phyloP scores from a whole-genome alignment of 116 monocot species.

The Posidonia oceanica region DNA sequence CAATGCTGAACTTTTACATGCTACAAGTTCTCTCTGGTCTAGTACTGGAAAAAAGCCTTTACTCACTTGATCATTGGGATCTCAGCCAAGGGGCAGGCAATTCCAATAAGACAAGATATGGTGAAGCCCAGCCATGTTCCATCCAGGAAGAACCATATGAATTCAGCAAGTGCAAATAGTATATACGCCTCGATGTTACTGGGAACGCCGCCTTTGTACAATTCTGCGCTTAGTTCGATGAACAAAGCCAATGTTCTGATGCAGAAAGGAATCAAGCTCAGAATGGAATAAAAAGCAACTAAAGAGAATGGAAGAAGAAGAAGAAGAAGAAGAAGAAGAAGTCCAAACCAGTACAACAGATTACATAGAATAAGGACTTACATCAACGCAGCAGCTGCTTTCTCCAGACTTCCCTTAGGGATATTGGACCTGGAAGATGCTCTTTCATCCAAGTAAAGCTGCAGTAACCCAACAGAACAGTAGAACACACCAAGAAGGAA shows the following conservation, averaged over 20 bases:
- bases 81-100: conserved; percentile 57
- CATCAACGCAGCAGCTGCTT: conserved; percentile 39
- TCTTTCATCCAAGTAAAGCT: conserved; percentile 50
- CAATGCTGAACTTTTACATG: too few species aligned
- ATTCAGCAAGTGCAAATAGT: conserved; percentile 54
- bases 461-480: conserved; percentile 51
- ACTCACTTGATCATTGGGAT: conserved; percentile 63
- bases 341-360: not conserved
- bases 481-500: conserved; percentile 66
- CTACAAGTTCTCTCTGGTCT: not conserved
- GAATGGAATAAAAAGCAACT: too few species aligned
- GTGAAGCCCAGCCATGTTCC: conserved; percentile 60
- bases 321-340: not conserved
- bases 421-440: conserved; percentile 16
- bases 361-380: conserved; percentile 9
- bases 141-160: conserved; percentile 49
- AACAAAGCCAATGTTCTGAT: conserved; percentile 38
- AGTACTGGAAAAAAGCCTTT: not conserved
- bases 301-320: not conserved
- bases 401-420: conserved; percentile 27
- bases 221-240: conserved; percentile 54
- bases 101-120: conserved; percentile 41
- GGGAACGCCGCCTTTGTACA: conserved; percentile 50
- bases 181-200: conserved; percentile 50
- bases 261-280: not conserved